Evolutionary conservation across 1,284 basidiomycete species (phyloP).

Genomic region (Trichosporon sp.): DNA sequence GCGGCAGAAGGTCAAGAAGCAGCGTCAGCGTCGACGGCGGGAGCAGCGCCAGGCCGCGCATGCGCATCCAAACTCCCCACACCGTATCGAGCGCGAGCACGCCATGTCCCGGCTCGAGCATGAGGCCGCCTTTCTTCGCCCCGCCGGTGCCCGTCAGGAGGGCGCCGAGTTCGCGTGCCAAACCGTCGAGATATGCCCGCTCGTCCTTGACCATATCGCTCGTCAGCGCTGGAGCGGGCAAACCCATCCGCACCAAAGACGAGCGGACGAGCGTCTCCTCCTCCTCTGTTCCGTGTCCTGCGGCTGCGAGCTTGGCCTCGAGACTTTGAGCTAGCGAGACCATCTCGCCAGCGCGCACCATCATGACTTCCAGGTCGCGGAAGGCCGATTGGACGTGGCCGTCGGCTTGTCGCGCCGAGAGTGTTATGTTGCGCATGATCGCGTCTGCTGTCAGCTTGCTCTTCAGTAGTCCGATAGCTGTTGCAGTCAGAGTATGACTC

Average conservation of each 20-base stretch:
- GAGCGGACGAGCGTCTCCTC: constrained; percentile 80
- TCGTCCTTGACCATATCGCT: constrained; percentile 85
- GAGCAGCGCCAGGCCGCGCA: constrained; percentile 84
- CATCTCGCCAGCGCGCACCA: constrained; percentile 89
- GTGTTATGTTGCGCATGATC: constrained; percentile 67
- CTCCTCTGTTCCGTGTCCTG: constrained; percentile 55
- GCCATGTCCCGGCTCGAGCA: constrained; percentile 49
- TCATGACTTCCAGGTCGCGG: constrained; percentile 82
- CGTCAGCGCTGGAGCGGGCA: constrained; percentile 68
- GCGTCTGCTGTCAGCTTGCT: constrained; percentile 55
- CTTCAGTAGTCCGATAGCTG: background rate
- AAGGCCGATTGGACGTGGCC: constrained; percentile 72
- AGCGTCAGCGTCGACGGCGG: constrained; percentile 77
- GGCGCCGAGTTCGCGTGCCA: constrained; percentile 74
- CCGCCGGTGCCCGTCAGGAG: constrained; percentile 58
- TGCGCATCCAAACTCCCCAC: constrained; percentile 97
- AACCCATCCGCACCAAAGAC: constrained; percentile 79
- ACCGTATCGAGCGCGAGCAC: constrained; percentile 87
- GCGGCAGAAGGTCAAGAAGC: constrained; percentile 63
- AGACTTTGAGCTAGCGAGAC: constrained; percentile 81
- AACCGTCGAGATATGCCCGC: constrained; percentile 67
- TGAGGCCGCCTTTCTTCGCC: constrained; percentile 33
- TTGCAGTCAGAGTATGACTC: constrained; percentile 1
- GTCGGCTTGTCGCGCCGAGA: constrained; percentile 60
- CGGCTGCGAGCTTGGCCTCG: constrained; percentile 61